Conservation (phyloP, 441 rosid species). For the Erodium moschatum region DNA sequence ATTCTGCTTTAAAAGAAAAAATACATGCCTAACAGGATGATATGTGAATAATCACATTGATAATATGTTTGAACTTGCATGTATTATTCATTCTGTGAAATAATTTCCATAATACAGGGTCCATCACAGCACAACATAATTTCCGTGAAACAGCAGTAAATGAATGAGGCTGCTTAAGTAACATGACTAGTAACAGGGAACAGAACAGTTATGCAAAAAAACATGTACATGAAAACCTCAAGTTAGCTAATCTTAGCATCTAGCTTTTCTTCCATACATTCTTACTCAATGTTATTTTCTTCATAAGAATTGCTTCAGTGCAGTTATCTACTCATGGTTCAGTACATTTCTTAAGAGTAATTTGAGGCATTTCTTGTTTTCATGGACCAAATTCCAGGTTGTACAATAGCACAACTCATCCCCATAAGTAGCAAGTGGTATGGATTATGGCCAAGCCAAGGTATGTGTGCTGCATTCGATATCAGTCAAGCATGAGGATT, state of each 20-base stretch:
- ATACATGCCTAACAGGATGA: neutral
- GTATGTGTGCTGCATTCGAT: neutral
- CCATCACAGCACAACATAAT: too few relatives aligned
- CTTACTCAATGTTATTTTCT: neutral
- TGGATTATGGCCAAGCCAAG: neutral
- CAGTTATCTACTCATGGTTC: neutral
- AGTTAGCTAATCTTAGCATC: neutral
- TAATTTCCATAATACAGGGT: too few relatives aligned
- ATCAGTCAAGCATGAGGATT: neutral
- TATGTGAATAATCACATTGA: neutral
- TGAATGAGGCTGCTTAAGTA: too few relatives aligned
- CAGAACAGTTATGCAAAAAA: neutral
- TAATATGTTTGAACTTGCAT: neutral
- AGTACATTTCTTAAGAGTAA: neutral
- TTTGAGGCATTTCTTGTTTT: neutral
- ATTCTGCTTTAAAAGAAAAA: neutral
- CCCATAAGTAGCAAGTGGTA: neutral
- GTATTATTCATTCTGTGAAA: too few relatives aligned
- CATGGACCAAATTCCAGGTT: constrained; percentile 1
- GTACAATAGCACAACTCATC: neutral
- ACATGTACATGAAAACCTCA: neutral
- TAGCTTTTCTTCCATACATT: neutral
- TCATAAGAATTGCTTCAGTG: neutral
- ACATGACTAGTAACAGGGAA: neutral
- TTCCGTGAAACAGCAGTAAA: too few relatives aligned